phyloP scores from a whole-genome alignment of 768 basidiomycete genomes.

The Kwoniella shandongensis region DNA sequence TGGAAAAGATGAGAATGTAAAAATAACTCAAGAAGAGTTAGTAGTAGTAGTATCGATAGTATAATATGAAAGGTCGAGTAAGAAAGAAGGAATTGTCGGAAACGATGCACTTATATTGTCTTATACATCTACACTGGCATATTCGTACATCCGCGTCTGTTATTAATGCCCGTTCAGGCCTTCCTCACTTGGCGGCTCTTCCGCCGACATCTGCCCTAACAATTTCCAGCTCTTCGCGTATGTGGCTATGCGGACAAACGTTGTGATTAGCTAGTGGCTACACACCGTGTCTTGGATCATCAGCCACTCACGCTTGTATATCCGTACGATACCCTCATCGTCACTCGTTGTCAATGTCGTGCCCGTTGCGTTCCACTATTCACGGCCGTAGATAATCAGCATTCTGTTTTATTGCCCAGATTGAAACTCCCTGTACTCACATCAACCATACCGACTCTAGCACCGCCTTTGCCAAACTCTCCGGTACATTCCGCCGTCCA shows the following conservation, averaged over 20 bases:
- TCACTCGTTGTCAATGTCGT: conserved; percentile 67
- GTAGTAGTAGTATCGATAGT: too few relatives aligned
- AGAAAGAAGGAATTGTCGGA: too few relatives aligned
- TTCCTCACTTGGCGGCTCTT: conserved; percentile 39
- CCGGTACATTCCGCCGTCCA: conserved; percentile 78
- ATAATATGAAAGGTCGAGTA: too few relatives aligned
- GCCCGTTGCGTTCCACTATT: conserved; percentile 54
- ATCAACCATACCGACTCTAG: conserved; percentile 78
- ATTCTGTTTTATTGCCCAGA: background rate
- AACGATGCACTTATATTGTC: too few relatives aligned
- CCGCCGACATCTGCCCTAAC: conserved; percentile 49
- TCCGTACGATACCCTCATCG: conserved; percentile 58
- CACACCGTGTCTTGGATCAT: background rate
- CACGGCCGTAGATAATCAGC: background rate
- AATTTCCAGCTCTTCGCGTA: conserved; percentile 51
- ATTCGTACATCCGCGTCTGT: too few relatives aligned
- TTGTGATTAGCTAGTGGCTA: background rate
- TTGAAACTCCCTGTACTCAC: conserved; percentile 64
- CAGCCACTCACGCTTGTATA: conserved; percentile 63
- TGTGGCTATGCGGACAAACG: conserved; percentile 33
- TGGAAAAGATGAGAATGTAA: too few relatives aligned
- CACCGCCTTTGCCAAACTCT: conserved; percentile 62
- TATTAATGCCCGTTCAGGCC: conserved; percentile 21
- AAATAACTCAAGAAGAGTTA: too few relatives aligned
- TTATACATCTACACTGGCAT: too few relatives aligned